Base-by-base conservation (phyloP, 169 alveolate genomes). In the Miamiensis avidus region DNA sequence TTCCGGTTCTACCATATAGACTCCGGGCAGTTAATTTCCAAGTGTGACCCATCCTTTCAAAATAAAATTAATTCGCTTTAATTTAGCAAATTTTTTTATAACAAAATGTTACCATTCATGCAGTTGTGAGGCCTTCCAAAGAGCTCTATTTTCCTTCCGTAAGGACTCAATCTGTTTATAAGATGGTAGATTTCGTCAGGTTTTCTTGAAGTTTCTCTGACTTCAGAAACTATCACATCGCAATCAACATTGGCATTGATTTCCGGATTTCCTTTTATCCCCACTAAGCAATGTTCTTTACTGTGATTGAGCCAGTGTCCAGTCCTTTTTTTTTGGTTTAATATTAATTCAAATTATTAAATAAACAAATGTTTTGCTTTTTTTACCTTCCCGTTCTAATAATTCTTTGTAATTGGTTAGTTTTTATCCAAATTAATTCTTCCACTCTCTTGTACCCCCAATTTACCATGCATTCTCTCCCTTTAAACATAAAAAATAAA, bases 221-320 rank as follows among this genome's bases (percentile, higher is more conserved):
- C 99, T 87, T 98, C 99, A 73, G 98, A 93, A 20, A 97, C 99
- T 16, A 98, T 93, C 20, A 97, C 98, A 91, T 98, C 99, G 91
- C 98, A 97, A 92, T 98, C 99, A 33, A 97, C 83, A 88, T 95
- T 94, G 86, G 96, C 91, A 82, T 95, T 96, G 32, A 95, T 84
- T 76, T 91, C 85, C 26, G 97, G 97, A 83, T 95, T 92, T 77
- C 97, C 98, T 87, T 97, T 96, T 6, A 93, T 89, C 25, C 99
- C 99, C 82, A 95, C 95, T n/a, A 96, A 91, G 65, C 98, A 96
- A 91, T 96, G 98, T 81, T 96, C 99, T 91, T 98, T 98, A 74
- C 98, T 94, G 90, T 98, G 99, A 95, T 98, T 98, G 31, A 98
- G 75, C 99, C 99, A 98, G 93, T 98, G 99, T 0, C 99, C 99